These are phyloP conservation scores for Salvia miltiorrhiza DNA, from an alignment of 257 asterid genomes.

Conservation along the genomic window DNA sequence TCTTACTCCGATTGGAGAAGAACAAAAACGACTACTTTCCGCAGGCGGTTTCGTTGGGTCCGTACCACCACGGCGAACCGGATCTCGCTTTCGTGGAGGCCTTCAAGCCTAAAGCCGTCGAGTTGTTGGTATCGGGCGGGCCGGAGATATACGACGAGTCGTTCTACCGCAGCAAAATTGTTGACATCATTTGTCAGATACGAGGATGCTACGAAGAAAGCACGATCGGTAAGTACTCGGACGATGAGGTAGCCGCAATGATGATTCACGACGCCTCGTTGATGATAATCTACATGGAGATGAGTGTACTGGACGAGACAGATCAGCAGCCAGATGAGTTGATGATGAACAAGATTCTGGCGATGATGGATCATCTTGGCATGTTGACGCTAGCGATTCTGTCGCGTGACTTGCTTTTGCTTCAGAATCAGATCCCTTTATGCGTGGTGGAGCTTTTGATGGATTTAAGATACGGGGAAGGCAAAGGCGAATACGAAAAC, in stretches of 20 bases:
- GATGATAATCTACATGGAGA: background rate
- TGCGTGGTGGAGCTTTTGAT: background rate
- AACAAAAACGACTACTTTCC: background rate
- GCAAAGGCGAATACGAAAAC: background rate
- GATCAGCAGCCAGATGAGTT: background rate
- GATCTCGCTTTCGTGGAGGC: background rate
- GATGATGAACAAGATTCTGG: too few relatives aligned
- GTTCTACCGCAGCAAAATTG: background rate
- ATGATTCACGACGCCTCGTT: background rate
- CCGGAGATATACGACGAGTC: too few relatives aligned
- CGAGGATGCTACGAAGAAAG: background rate
- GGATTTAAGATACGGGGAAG: background rate
- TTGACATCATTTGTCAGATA: background rate
- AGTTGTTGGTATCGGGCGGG: background rate
- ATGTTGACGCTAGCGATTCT: background rate
- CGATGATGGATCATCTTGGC: background rate
- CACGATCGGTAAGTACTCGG: background rate
- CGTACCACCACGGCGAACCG: background rate
- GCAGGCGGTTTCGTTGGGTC: background rate
- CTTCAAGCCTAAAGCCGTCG: background rate
- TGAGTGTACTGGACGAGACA: background rate
- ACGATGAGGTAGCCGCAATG: background rate
- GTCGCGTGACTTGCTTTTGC: background rate
- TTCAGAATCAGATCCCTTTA: background rate
- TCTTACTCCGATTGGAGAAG: background rate